Evolutionary conservation across 1,284 basidiomycete species (phyloP), one percentile per base, ranked within the genome.

Genomic region (Ceratobasidium sp.): DNA sequence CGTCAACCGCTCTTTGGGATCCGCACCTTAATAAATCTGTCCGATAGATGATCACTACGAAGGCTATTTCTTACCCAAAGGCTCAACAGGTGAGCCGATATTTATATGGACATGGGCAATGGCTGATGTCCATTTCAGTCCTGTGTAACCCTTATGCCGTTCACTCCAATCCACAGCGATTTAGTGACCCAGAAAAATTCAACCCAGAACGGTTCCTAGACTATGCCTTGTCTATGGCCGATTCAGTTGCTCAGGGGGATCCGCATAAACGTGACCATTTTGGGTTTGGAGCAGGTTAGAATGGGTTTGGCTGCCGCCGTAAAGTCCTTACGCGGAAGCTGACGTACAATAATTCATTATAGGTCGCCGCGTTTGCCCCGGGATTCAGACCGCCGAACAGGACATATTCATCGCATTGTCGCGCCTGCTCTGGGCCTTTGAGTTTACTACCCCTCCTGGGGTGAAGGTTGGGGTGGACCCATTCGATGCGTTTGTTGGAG

Each of bases 121-220:
- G 8, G 4, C 38, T 38, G 18, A 12, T 10, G 20, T 16, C 20
- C 33, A 2, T 8, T 20, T 12, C 27, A 75, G 73, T 75, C 20
- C 7, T 75, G 4, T 75, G 73, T 23, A 54, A 30, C 48, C 14
- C 38, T 10, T 75, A 27, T 44, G 60, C 48, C 4, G 38, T 75
- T 30, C 73, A 75, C 27, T 33, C 33, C 1, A 55, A 99, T 85
- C 90, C 94, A 27, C 87, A 88, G 62, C 91, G 96, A 74, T 99
- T 94, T 88, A 94, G 95, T 44, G 90, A 97, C 75, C 96, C 97
- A 2, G 95, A 97, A 52, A 84, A 86, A 79, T 93, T 99, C 85
- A 82, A 87, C 41, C 98, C 97, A 8, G 97, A 98, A 84, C 93
- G 97, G 80, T 99, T 96, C 96, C 88, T 99, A 68, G 93, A 96